Conservation (phyloP, 2,329 filamentous ascomycete genomes). For the Conoideocrella luteorostrata region DNA sequence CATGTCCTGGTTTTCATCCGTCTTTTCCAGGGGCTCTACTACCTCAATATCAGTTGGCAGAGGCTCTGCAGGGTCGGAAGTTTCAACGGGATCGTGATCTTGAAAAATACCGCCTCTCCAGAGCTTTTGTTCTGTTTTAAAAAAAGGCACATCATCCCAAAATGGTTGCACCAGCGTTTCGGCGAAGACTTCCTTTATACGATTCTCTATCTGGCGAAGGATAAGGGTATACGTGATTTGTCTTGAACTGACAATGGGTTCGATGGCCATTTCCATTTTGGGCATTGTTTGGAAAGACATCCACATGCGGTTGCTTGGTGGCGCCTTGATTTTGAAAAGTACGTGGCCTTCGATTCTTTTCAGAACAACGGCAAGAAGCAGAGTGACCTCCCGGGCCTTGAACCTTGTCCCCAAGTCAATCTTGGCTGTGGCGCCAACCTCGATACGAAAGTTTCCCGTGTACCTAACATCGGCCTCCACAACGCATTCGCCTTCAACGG, state of each 20-base stretch:
- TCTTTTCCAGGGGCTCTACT: constrained; percentile 41
- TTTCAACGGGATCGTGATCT: constrained; percentile 41
- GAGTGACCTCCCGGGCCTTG: constrained; percentile 82
- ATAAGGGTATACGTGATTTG: constrained; percentile 95
- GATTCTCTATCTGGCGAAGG: constrained; percentile 85
- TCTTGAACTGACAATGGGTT: constrained; percentile 89
- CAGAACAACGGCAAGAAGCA: constrained; percentile 79
- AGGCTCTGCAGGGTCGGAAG: constrained; percentile 15
- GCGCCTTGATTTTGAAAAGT: constrained; percentile 83
- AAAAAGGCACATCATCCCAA: constrained; percentile 94
- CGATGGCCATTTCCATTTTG: constrained; percentile 87
- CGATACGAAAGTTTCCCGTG: constrained; percentile 79
- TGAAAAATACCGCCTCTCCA: constrained; percentile 83
- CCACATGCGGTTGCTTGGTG: constrained; percentile 95
- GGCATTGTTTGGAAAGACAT: constrained; percentile 91
- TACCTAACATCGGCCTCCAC: constrained; percentile 86
- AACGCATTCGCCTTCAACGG: constrained; percentile 82
- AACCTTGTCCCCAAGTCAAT: constrained; percentile 86
- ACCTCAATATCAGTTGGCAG: constrained; percentile 38
- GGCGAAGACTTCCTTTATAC: constrained; percentile 87
- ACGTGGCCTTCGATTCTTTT: constrained; percentile 81
- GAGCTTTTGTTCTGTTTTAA: constrained; percentile 67
- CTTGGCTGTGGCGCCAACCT: constrained; percentile 86
- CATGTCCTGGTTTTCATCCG: constrained; percentile 35
- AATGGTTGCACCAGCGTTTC: constrained; percentile 89